Evolutionary conservation across 2,329 filamentous ascomycete species (phyloP).

Genomic region (Penicillium sp.): DNA sequence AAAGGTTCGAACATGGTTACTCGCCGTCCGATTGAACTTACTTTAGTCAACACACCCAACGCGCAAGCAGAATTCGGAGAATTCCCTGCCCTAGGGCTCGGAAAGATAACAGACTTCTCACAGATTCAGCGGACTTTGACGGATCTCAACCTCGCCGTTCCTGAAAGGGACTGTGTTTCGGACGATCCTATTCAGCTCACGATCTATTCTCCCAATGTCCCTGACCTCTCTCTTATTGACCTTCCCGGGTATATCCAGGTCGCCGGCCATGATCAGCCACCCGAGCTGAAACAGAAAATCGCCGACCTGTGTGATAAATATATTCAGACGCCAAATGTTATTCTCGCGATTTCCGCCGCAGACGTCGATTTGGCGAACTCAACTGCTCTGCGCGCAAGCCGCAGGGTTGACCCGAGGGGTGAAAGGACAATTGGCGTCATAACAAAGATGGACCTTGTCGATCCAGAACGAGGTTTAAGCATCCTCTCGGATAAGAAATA

Average conservation of each 20-base stretch:
- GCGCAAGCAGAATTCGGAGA: slow-evolving; percentile 90
- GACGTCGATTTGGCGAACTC: slow-evolving; percentile 98
- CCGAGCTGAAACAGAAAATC: slow-evolving; percentile 93
- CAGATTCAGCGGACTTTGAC: slow-evolving; percentile 88
- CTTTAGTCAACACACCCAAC: slow-evolving; percentile 91
- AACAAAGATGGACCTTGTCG: slow-evolving; percentile 98
- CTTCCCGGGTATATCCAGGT: slow-evolving; percentile 98
- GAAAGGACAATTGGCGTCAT: slow-evolving; percentile 98
- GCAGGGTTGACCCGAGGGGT: slow-evolving; percentile 89
- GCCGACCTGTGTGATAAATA: slow-evolving; percentile 97
- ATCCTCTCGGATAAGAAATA: slow-evolving; percentile 92
- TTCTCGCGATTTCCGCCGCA: slow-evolving; percentile 94
- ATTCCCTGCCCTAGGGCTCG: slow-evolving; percentile 88
- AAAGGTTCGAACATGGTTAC: slow-evolving; percentile 99
- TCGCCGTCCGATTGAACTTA: slow-evolving; percentile 91
- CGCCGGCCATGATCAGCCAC: slow-evolving; percentile 84
- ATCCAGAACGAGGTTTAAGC: slow-evolving; percentile 74
- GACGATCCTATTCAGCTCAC: slow-evolving; percentile 96
- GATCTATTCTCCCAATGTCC: slow-evolving; percentile 94
- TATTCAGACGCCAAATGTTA: slow-evolving; percentile 93
- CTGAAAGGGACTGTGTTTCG: slow-evolving; percentile 87
- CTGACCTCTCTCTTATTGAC: slow-evolving; percentile 94
- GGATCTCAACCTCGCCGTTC: slow-evolving; percentile 91
- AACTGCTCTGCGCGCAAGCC: slow-evolving; percentile 84
- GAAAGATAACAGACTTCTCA: slow-evolving; percentile 85